Conservation (phyloP, 768 basidiomycete species). For the Lactifluus subvellereus region DNA sequence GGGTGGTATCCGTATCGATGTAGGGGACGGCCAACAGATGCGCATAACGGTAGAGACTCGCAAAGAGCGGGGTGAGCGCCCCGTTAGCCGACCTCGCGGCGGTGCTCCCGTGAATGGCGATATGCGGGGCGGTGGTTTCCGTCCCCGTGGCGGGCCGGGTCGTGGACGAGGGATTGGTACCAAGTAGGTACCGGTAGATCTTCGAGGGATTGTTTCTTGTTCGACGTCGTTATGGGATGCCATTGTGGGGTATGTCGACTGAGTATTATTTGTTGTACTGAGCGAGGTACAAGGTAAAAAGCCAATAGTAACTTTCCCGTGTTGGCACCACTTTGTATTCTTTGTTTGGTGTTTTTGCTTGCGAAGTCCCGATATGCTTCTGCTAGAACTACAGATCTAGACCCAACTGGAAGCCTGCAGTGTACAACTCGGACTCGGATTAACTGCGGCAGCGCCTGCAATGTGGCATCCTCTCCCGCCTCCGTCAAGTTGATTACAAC, state of each 20-base stretch:
- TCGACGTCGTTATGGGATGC: slow-evolving; percentile 16
- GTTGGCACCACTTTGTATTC: background rate
- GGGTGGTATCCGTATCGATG: slow-evolving; percentile 78
- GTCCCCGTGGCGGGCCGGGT: slow-evolving; percentile 41
- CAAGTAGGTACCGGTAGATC: slow-evolving; percentile 11
- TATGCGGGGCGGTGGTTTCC: slow-evolving; percentile 45
- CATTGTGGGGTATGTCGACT: slow-evolving; percentile 1
- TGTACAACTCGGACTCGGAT: too few species aligned
- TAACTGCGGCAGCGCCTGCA: too few species aligned
- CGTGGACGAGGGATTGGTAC: slow-evolving; percentile 38
- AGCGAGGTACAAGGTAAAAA: slow-evolving; percentile 12
- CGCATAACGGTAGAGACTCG: slow-evolving; percentile 80
- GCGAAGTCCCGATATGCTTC: background rate
- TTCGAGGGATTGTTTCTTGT: slow-evolving; percentile 15
- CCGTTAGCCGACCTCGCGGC: slow-evolving; percentile 53
- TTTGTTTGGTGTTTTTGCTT: background rate
- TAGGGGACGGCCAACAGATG: slow-evolving; percentile 46
- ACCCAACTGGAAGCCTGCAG: too few species aligned
- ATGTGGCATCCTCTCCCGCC: too few species aligned
- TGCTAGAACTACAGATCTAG: background rate
- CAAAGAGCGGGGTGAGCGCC: slow-evolving; percentile 87
- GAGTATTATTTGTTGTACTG: slow-evolving; percentile 12
- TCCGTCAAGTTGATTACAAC: too few species aligned
- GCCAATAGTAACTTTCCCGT: background rate
- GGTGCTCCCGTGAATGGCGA: slow-evolving; percentile 50